A percentile compares a stretch with the other conserved stretches of the same genome.
Evolutionary conservation across 129 eudicot species (phyloP).

Genomic region (Lactuca saligna): DNA sequence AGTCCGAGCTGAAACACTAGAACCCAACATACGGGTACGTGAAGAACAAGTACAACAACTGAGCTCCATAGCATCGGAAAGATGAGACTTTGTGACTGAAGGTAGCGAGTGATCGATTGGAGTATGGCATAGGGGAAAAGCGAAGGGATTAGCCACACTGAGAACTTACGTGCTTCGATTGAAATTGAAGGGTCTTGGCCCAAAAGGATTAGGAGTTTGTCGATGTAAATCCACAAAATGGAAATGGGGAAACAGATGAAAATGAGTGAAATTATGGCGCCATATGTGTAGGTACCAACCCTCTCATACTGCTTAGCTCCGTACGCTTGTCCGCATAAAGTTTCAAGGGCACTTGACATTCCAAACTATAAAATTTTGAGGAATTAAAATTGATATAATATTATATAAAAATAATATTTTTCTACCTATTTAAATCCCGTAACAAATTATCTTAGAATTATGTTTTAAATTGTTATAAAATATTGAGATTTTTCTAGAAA

Average conservation of each 20-base stretch:
- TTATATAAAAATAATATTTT: no score
- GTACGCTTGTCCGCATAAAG: slow-evolving; percentile 61
- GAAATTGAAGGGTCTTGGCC: slow-evolving; percentile 67
- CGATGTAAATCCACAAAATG: slow-evolving; percentile 51
- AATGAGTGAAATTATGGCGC: slow-evolving; percentile 48
- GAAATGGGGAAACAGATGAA: slow-evolving; percentile 47
- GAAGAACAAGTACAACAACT: slow-evolving; percentile 32
- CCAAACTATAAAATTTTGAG: slow-evolving; percentile 39
- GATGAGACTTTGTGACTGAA: slow-evolving; percentile 50
- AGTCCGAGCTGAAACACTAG: slow-evolving; percentile 39
- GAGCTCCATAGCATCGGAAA: slow-evolving; percentile 57
- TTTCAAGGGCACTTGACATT: slow-evolving; percentile 53
- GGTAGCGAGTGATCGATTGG: slow-evolving; percentile 47
- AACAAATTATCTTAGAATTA: no score
- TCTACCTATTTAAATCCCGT: no score
- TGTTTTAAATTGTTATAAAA: no score
- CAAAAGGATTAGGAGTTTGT: slow-evolving; percentile 43
- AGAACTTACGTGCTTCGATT: slow-evolving; percentile 48
- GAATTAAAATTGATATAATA: not conserved
- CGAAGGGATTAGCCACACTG: slow-evolving; percentile 47
- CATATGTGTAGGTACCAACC: slow-evolving; percentile 48
- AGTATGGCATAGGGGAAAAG: slow-evolving; percentile 43
- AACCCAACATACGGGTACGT: slow-evolving; percentile 49
- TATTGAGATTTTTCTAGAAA: no score
- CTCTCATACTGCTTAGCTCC: slow-evolving; percentile 55